Evolutionary conservation across 306 rosid species (phyloP).

Genomic region (Fagus crenata): DNA sequence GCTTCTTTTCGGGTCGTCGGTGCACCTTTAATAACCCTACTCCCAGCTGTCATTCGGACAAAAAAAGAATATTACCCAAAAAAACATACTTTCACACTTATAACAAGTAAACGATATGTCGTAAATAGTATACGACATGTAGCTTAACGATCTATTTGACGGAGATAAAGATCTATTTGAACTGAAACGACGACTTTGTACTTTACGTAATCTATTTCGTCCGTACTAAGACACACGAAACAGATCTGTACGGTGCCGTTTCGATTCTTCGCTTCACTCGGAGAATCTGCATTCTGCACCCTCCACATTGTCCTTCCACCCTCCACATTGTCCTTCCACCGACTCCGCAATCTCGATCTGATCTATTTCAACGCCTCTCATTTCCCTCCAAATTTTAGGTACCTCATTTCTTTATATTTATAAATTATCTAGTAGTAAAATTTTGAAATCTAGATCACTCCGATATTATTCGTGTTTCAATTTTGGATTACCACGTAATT

Average conservation of each 20-base stretch:
- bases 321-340: slow-evolving; percentile 27
- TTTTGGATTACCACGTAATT: slow-evolving; percentile 6
- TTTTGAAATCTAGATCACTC: no score
- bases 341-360: slow-evolving; percentile 33
- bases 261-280: slow-evolving; percentile 17
- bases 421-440: no score
- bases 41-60: no score
- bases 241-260: slow-evolving; percentile 41
- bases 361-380: slow-evolving; percentile 12
- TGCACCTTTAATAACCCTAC: no score
- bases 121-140: background rate
- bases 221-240: background rate
- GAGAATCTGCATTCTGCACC: slow-evolving; percentile 49
- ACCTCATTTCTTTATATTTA: background rate
- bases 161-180: no score
- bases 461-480: background rate
- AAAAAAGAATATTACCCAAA: background rate
- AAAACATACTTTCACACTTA: no score
- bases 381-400: background rate
- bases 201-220: background rate
- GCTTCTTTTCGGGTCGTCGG: no score
- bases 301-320: slow-evolving; percentile 33
- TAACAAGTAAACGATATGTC: background rate
- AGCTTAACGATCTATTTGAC: background rate
- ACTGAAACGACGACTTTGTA: background rate